Evolutionary conservation across 2,329 filamentous ascomycete species (phyloP).

Genomic region (Penicillium sp.): DNA sequence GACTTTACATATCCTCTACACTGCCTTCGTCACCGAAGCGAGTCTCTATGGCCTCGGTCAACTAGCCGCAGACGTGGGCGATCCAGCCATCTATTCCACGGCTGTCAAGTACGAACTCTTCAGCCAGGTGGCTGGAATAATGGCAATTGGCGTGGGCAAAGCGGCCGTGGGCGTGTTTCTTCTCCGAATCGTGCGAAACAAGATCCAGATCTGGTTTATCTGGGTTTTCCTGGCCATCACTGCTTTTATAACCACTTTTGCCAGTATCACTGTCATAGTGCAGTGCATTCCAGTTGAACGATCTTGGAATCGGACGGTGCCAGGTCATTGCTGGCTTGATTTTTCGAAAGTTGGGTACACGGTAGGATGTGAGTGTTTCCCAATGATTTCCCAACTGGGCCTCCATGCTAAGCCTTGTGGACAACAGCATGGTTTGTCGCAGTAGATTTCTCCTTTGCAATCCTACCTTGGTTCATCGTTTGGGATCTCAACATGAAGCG

Average conservation of each 20-base stretch:
- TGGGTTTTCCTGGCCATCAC: constrained; percentile 16
- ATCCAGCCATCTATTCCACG: constrained; percentile 18
- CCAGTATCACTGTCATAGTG: constrained; percentile 19
- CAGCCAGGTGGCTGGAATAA: constrained; percentile 24
- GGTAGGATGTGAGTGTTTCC: constrained; percentile 20
- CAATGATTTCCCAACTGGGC: not conserved
- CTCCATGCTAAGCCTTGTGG: not conserved
- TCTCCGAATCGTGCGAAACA: constrained; percentile 23
- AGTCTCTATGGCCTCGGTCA: constrained; percentile 19
- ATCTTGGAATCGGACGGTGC: constrained; percentile 17
- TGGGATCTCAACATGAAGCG: constrained; percentile 46
- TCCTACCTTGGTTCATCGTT: constrained; percentile 46
- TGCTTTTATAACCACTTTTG: constrained; percentile 17
- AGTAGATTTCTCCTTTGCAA: constrained; percentile 24
- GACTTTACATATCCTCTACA: constrained; percentile 21
- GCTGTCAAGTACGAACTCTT: constrained; percentile 26
- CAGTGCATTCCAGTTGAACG: constrained; percentile 18
- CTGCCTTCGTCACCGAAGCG: constrained; percentile 17
- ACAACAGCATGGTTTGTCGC: constrained; percentile 21
- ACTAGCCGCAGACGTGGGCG: constrained; percentile 16
- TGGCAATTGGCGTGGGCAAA: constrained; percentile 24
- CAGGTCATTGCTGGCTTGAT: constrained; percentile 22
- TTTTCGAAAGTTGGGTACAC: constrained; percentile 26
- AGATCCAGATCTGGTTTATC: constrained; percentile 22
- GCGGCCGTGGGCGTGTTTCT: constrained; percentile 20